Base-by-base conservation (phyloP, 2,329 filamentous ascomycete genomes). In the Tolypocladium amazonense region DNA sequence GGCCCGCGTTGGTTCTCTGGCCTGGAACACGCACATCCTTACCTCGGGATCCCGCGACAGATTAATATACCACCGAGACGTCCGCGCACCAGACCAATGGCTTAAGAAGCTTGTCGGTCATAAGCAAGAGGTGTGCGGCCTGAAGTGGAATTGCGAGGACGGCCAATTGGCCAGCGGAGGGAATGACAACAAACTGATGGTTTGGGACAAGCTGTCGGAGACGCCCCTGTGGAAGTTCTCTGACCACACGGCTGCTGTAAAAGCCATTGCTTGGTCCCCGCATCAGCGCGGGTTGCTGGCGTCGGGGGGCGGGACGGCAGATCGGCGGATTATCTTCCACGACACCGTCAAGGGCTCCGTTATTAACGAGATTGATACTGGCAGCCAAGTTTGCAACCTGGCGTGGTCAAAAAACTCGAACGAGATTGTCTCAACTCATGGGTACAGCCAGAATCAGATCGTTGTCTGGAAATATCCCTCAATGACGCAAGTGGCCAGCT, bases 381-480 rank as follows among this genome's bases (percentile, higher is more conserved):
- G 94, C 56, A 96, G 91, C 68, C 94, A 99, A 73, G 94, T 99
- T n/a, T 99, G 94, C 77, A 99, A 99, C 70, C 80, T 99, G 52
- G 90, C 92, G 4, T 99, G 95, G 92, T 94, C 89, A 23, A 96
- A 95, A 70, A 96, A 97, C 73, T 96, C 91, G 9, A 96, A 97
- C 71, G 94, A 99, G 74, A 92, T 99, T 60, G 93, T 99, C 59
- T 93, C 89, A 57, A 99, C 94, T 1, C 94, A 99, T 70, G 94
- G 94, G 8, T 99, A 97, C 77, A 93, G 88, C 66, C 94, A 99
- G 71, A 97, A 99, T 72, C 94, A 97, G 73, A 97, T 99, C 67
- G 93, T 97, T 43, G 91, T 99, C 59, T 99, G 94, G 94, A 99
- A 99, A 71, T 99, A 99, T 70, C 94, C 94, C 1, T 92, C 88